Percentiles rank a stretch among this genome's conserved stretches.
Conservation (phyloP, 345 rosid genomes). For the Acer saccharum region DNA sequence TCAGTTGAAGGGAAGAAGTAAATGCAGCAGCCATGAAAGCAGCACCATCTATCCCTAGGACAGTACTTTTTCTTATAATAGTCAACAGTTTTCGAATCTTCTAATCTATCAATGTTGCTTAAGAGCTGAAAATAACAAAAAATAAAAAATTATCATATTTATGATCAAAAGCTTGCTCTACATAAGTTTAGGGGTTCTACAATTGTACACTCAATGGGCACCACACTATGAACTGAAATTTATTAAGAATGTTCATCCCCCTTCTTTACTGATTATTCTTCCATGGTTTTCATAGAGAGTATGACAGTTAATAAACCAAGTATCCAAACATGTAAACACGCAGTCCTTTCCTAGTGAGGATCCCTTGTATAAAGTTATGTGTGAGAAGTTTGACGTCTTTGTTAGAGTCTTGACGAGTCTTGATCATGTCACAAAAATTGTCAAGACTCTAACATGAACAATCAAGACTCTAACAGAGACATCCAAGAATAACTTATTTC, state of each 20-base stretch:
- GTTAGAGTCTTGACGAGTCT: not conserved
- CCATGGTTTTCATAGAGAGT: not conserved
- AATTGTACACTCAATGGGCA: not conserved
- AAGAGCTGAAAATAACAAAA: constrained; percentile 58
- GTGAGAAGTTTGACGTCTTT: not conserved
- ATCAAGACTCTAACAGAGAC: not conserved
- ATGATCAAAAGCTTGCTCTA: constrained; percentile 10
- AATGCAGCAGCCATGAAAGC: constrained; percentile 64
- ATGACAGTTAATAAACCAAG: constrained; percentile 8
- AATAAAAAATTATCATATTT: not conserved
- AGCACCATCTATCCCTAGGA: constrained; percentile 78
- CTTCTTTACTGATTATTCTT: constrained; percentile 1
- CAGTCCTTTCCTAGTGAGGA: not conserved
- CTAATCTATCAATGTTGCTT: constrained; percentile 55
- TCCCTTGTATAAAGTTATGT: not conserved
- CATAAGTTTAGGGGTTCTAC: not conserved
- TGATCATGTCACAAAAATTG: not conserved
- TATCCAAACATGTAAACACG: constrained; percentile 9
- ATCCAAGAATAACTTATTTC: not conserved
- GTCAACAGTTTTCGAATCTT: constrained; percentile 46
- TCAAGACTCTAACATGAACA: not conserved
- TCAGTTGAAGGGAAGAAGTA: constrained; percentile 46
- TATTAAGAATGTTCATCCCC: not conserved
- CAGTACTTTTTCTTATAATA: constrained; percentile 65
- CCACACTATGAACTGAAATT: not conserved